phyloP scores from a whole-genome alignment of 108 stramenopile genomes.

The Mayamaea pseudoterrestris region DNA sequence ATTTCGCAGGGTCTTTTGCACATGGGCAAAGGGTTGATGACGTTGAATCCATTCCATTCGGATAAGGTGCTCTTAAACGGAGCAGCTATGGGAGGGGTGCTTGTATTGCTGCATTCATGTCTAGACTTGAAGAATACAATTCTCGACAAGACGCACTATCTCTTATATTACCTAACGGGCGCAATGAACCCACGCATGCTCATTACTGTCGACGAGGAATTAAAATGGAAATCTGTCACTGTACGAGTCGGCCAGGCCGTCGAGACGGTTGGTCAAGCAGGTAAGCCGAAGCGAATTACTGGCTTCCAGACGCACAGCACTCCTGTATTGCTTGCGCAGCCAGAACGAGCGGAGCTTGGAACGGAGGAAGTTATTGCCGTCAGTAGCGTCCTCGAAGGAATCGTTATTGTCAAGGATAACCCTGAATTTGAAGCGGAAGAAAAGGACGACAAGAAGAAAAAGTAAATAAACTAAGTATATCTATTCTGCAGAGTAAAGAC shows the following conservation, averaged over 20 bases:
- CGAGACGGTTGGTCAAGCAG: conserved; percentile 99
- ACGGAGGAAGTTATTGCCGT: conserved; percentile 88
- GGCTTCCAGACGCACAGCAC: conserved; percentile 99
- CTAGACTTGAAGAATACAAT: conserved; percentile 91
- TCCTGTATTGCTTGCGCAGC: conserved; percentile 88
- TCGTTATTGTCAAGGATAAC: conserved; percentile 89
- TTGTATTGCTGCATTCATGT: conserved; percentile 83
- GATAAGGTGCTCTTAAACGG: conserved; percentile 86
- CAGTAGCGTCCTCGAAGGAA: conserved; percentile 86
- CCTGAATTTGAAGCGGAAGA: conserved; percentile 66
- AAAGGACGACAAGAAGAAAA: conserved; percentile 12
- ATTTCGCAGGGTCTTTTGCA: conserved; percentile 97
- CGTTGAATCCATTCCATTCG: conserved; percentile 92
- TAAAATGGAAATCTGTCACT: conserved; percentile 80
- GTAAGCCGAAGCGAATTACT: conserved; percentile 98
- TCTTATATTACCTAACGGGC: conserved; percentile 90
- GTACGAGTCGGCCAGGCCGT: conserved; percentile 98
- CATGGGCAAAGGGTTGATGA: conserved; percentile 97
- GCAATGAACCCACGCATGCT: conserved; percentile 98
- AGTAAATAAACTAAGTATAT: conserved; percentile 1
- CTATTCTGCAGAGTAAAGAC: too few relatives aligned
- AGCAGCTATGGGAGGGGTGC: conserved; percentile 86
- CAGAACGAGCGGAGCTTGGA: conserved; percentile 96
- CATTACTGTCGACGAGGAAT: conserved; percentile 89
- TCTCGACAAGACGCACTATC: conserved; percentile 93